These are phyloP conservation scores for Penicillium griseofulvum DNA, from an alignment of 2,329 filamentous ascomycete genomes.

Conservation along the genomic window DNA sequence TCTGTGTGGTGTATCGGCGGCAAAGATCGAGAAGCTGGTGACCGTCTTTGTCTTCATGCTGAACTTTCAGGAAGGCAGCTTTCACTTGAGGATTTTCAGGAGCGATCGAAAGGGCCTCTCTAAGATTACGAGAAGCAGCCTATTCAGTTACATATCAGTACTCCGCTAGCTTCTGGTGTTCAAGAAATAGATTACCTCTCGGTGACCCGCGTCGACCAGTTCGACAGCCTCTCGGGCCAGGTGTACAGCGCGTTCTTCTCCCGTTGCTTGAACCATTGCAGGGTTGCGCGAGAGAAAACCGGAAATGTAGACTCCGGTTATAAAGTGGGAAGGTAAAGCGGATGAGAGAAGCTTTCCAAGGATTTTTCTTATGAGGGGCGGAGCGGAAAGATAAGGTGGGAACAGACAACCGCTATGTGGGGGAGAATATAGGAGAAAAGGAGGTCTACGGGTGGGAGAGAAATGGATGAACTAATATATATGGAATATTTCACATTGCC, in stretches of 20 bases:
- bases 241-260: conserved; percentile 47
- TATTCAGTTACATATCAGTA: conserved; percentile 17
- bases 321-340: background rate
- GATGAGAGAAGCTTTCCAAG: conserved; percentile 4
- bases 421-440: conserved; percentile 1
- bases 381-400: conserved; percentile 13
- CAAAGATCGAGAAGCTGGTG: conserved; percentile 48
- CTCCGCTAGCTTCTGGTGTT: background rate
- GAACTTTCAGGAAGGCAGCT: conserved; percentile 46
- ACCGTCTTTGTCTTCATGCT: conserved; percentile 40
- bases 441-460: background rate
- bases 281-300: conserved; percentile 15
- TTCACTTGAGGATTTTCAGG: conserved; percentile 47
- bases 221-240: conserved; percentile 49
- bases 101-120: conserved; percentile 49
- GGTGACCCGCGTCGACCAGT: conserved; percentile 46
- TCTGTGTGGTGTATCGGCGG: conserved; percentile 41
- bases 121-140: conserved; percentile 49
- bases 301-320: background rate
- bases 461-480: background rate
- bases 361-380: conserved; percentile 15
- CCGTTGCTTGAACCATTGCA: conserved; percentile 45
- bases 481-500: background rate
- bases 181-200: conserved; percentile 36
- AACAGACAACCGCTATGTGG: conserved; percentile 5